Conservation (phyloP, 2,329 filamentous ascomycete genomes). For the Colletotrichum eleusines region DNA sequence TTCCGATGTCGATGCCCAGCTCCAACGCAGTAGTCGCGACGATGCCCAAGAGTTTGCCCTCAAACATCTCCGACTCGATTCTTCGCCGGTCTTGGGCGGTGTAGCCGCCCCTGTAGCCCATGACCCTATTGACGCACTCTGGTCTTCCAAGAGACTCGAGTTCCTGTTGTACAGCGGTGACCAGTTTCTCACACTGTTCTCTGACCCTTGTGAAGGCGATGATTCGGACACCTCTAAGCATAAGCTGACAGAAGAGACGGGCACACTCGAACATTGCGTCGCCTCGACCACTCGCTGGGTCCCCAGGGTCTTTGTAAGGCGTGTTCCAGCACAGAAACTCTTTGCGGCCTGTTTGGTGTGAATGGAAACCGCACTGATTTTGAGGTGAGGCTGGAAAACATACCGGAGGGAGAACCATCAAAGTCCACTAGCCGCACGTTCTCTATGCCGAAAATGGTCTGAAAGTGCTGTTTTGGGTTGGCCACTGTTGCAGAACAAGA, state of each 20-base stretch:
- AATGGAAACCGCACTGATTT: not conserved
- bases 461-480: conserved; percentile 92
- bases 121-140: conserved; percentile 84
- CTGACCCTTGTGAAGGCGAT: conserved; percentile 94
- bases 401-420: conserved; percentile 85
- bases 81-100: conserved; percentile 88
- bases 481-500: conserved; percentile 97
- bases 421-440: conserved; percentile 86
- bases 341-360: conserved; percentile 72
- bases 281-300: conserved; percentile 87
- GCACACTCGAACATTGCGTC: conserved; percentile 89
- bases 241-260: conserved; percentile 88
- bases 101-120: conserved; percentile 96
- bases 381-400: not conserved
- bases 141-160: conserved; percentile 77
- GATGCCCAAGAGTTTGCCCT: conserved; percentile 91
- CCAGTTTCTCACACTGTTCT: conserved; percentile 87
- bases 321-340: conserved; percentile 99
- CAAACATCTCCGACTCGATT: conserved; percentile 97
- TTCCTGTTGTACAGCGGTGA: conserved; percentile 83
- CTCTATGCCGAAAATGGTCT: conserved; percentile 90
- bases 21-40: conserved; percentile 94
- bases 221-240: conserved; percentile 88
- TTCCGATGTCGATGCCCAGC: conserved; percentile 94
- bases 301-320: conserved; percentile 88